Evolutionary conservation across 768 basidiomycete species (phyloP).

Genomic region (Mycena pura): DNA sequence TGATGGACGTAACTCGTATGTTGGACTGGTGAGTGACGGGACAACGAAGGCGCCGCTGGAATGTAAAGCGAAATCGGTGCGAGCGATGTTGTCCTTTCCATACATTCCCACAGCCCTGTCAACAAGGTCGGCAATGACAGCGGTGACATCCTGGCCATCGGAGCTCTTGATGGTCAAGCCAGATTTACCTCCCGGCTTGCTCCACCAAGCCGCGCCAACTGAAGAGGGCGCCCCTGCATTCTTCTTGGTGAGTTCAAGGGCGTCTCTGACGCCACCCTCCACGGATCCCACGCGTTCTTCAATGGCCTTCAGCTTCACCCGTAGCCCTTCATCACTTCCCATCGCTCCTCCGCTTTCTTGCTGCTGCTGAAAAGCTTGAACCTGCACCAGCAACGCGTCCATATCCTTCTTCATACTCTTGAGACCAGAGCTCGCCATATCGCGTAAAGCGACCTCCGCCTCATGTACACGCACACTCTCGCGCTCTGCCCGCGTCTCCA

Average conservation of each 20-base stretch:
- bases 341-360: slow-evolving; percentile 21
- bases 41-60: slow-evolving; percentile 84
- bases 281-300: slow-evolving; percentile 65
- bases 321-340: slow-evolving; percentile 62
- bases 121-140: slow-evolving; percentile 77
- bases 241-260: slow-evolving; percentile 22
- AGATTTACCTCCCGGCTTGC: slow-evolving; percentile 60
- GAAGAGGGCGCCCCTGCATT: slow-evolving; percentile 30
- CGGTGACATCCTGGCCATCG: slow-evolving; percentile 75
- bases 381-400: slow-evolving; percentile 54
- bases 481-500: slow-evolving; percentile 55
- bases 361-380: slow-evolving; percentile 36
- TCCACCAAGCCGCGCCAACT: slow-evolving; percentile 70
- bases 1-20: slow-evolving; percentile 68
- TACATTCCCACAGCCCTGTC: slow-evolving; percentile 73
- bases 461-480: slow-evolving; percentile 56
- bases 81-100: slow-evolving; percentile 79
- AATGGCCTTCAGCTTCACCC: slow-evolving; percentile 56
- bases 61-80: slow-evolving; percentile 85
- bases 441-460: slow-evolving; percentile 55
- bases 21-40: slow-evolving; percentile 83
- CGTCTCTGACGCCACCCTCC: slow-evolving; percentile 40
- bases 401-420: slow-evolving; percentile 62
- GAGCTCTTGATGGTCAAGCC: slow-evolving; percentile 71
- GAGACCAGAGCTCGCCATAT: slow-evolving; percentile 52